Conservation (phyloP, 2,329 filamentous ascomycete genomes). For the Xylaria sp. region DNA sequence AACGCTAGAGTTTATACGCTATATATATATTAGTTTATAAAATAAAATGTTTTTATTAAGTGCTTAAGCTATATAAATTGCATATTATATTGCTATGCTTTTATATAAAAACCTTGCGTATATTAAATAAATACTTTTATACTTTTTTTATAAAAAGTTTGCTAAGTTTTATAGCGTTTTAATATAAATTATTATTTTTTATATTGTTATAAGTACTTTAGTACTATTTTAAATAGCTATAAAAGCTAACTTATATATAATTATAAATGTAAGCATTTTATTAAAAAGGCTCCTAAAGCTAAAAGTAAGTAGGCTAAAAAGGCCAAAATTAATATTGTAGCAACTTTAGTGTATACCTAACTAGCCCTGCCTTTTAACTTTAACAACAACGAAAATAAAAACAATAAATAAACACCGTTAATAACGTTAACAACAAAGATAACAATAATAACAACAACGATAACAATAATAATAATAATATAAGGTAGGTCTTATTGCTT, state of each 20-base stretch:
- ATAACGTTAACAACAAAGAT: slow-evolving; percentile 2
- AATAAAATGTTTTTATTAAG: neutral
- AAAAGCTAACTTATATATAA: slow-evolving; percentile 5
- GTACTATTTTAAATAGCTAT: too few species aligned
- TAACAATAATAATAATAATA: too few species aligned
- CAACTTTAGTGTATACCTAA: neutral
- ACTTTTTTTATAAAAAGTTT: neutral
- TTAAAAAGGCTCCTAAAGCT: neutral
- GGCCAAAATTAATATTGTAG: neutral
- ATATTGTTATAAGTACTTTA: too few species aligned
- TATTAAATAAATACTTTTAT: neutral
- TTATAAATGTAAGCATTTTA: neutral
- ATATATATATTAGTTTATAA: slow-evolving; percentile 11
- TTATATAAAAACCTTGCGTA: neutral
- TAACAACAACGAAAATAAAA: neutral
- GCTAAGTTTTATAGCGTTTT: too few species aligned
- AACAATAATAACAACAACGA: too few species aligned
- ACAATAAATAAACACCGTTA: neutral
- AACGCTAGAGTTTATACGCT: neutral
- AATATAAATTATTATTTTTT: too few species aligned
- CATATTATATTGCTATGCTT: neutral
- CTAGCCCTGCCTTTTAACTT: neutral
- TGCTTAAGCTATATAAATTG: neutral
- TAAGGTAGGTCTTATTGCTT: too few species aligned
- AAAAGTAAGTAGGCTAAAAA: neutral